phyloP scores from a whole-genome alignment of 768 basidiomycete species.

The Agaricus subrufescens region DNA sequence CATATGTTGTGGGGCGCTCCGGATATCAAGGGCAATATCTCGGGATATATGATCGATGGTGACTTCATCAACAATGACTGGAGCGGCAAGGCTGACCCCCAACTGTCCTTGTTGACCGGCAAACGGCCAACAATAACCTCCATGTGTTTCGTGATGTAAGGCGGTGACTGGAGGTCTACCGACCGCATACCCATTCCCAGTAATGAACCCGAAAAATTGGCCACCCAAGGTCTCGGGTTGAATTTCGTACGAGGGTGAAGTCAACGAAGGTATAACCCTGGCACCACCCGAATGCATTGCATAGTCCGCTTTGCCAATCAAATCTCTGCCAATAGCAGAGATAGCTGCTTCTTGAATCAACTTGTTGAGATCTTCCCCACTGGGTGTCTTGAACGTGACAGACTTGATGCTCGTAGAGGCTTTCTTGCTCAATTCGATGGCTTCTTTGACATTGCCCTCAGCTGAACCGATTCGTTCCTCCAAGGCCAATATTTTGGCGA shows the following conservation, averaged over 20 bases:
- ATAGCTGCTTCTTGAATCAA: slow-evolving; percentile 74
- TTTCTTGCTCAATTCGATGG: slow-evolving; percentile 67
- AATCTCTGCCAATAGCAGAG: slow-evolving; percentile 66
- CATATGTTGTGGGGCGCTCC: slow-evolving; percentile 79
- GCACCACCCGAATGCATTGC: slow-evolving; percentile 84
- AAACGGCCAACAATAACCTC: slow-evolving; percentile 95
- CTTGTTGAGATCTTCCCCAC: too few relatives aligned
- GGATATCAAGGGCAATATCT: slow-evolving; percentile 78
- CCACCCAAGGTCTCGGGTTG: slow-evolving; percentile 44
- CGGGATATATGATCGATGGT: slow-evolving; percentile 86
- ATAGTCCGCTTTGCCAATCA: slow-evolving; percentile 77
- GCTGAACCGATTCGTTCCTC: slow-evolving; percentile 60
- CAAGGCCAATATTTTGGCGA: slow-evolving; percentile 45
- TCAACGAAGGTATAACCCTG: slow-evolving; percentile 74
- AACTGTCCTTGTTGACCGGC: slow-evolving; percentile 72
- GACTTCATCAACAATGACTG: slow-evolving; percentile 68
- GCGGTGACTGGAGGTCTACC: slow-evolving; percentile 85
- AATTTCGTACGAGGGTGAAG: slow-evolving; percentile 73
- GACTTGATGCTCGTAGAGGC: slow-evolving; percentile 37
- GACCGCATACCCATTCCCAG: slow-evolving; percentile 55
- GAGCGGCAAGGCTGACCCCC: slow-evolving; percentile 74
- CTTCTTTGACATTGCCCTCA: slow-evolving; percentile 66
- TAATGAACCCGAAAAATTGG: slow-evolving; percentile 50
- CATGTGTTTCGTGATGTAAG: slow-evolving; percentile 78
- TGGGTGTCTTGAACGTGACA: too few relatives aligned